phyloP scores from a whole-genome alignment of 179 eudicot species.

The Silene vulgaris region DNA sequence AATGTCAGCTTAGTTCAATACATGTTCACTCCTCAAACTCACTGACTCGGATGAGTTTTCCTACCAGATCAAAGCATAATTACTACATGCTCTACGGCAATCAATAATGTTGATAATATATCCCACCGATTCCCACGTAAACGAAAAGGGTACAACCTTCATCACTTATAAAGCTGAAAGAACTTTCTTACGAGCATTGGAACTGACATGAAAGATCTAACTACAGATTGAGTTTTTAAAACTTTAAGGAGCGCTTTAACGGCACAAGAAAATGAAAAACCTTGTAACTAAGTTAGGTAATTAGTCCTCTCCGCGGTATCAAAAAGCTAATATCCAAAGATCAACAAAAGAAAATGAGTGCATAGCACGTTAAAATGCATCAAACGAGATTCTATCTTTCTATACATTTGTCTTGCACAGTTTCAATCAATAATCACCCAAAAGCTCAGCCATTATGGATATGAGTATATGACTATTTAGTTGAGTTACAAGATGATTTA shows the following conservation, averaged over 20 bases:
- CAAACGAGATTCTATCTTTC: background rate
- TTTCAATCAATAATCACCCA: background rate
- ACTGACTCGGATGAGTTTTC: no score
- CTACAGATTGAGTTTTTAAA: background rate
- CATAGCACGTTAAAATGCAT: background rate
- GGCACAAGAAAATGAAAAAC: background rate
- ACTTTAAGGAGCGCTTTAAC: background rate
- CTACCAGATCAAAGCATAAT: no score
- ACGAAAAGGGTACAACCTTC: background rate
- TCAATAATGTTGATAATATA: no score
- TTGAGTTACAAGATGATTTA: background rate
- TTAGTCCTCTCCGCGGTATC: background rate
- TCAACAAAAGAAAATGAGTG: background rate
- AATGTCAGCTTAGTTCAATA: no score
- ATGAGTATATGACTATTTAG: no score
- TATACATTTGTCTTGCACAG: background rate
- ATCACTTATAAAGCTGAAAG: no score
- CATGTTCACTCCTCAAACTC: no score
- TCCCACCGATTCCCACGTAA: background rate
- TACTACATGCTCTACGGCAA: background rate
- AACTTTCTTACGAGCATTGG: no score
- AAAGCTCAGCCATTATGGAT: background rate
- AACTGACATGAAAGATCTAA: background rate
- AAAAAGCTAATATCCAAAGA: background rate
- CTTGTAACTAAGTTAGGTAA: background rate